A percentile compares a stretch with the other conserved stretches of the same genome.
Conservation (phyloP, 1,284 basidiomycete species). For the Omphalotus olearius region DNA sequence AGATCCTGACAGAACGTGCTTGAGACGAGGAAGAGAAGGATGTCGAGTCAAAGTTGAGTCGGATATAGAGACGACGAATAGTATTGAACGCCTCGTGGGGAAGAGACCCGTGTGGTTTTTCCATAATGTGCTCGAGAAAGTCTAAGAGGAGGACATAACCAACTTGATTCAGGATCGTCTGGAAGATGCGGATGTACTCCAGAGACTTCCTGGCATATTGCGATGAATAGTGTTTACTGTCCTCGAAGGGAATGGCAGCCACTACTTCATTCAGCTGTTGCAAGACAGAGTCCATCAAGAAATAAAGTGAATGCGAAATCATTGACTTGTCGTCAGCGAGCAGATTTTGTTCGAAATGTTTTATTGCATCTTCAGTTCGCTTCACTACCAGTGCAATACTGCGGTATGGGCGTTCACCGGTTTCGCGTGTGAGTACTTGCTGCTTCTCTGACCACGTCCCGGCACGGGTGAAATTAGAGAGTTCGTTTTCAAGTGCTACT, state of each 20-base stretch:
- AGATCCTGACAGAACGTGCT: slow-evolving; percentile 21
- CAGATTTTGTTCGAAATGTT: no score
- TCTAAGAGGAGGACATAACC: slow-evolving; percentile 26
- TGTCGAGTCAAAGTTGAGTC: slow-evolving; percentile 1
- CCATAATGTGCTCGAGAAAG: slow-evolving; percentile 22
- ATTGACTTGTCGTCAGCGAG: not conserved
- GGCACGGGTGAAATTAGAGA: slow-evolving; percentile 17
- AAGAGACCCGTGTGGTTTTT: slow-evolving; percentile 1
- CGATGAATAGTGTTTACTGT: not conserved
- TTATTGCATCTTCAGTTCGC: no score
- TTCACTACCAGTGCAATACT: no score
- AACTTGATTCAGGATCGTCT: slow-evolving; percentile 24
- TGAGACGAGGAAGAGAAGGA: slow-evolving; percentile 19
- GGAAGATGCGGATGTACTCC: slow-evolving; percentile 21
- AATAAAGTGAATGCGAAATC: slow-evolving; percentile 1
- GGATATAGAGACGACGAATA: slow-evolving; percentile 30
- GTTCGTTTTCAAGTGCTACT: slow-evolving; percentile 19
- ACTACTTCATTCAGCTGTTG: slow-evolving; percentile 1
- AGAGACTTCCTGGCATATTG: slow-evolving; percentile 15
- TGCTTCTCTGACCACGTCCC: slow-evolving; percentile 6
- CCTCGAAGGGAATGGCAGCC: not conserved
- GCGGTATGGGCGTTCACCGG: slow-evolving; percentile 8
- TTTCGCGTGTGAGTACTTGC: slow-evolving; percentile 9
- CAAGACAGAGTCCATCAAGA: slow-evolving; percentile 1
- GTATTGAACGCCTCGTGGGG: slow-evolving; percentile 34